phyloP scores from a whole-genome alignment of 257 asterid genomes.

The Ajuga chamaepitys region DNA sequence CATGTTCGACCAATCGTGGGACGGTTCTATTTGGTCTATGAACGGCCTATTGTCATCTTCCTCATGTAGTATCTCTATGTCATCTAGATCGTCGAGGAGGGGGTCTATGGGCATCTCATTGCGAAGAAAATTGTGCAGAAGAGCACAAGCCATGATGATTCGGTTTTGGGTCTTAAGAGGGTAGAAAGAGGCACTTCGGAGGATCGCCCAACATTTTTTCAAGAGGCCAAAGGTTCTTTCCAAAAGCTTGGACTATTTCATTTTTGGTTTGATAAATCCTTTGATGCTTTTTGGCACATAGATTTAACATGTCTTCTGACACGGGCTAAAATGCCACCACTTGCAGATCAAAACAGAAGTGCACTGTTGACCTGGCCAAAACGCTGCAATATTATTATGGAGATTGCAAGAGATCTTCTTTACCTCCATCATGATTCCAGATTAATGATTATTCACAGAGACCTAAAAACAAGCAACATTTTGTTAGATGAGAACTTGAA shows the following conservation, averaged over 20 bases:
- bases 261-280: slow-evolving; percentile 15
- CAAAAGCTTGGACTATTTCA: slow-evolving; percentile 22
- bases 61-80: too few species aligned
- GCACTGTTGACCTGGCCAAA: slow-evolving; percentile 5
- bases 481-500: slow-evolving; percentile 15
- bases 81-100: too few species aligned
- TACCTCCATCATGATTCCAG: slow-evolving; percentile 24
- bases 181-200: too few species aligned
- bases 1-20: too few species aligned
- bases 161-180: too few species aligned
- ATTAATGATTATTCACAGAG: slow-evolving; percentile 17
- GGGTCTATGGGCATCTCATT: too few species aligned
- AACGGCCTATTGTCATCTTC: too few species aligned
- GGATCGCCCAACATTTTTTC: too few species aligned
- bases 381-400: slow-evolving; percentile 14
- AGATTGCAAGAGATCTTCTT: slow-evolving; percentile 15
- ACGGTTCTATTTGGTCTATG: too few species aligned
- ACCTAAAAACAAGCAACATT: slow-evolving; percentile 16
- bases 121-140: too few species aligned
- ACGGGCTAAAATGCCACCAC: neutral
- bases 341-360: slow-evolving; percentile 6
- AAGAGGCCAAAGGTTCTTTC: too few species aligned
- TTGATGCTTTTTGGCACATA: neutral
- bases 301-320: neutral
- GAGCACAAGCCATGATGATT: too few species aligned